Percentiles rank a stretch among this genome's conserved stretches.
Evolutionary conservation across 495 filamentous ascomycete species (phyloP).

Genomic region (Bacidia rubella): DNA sequence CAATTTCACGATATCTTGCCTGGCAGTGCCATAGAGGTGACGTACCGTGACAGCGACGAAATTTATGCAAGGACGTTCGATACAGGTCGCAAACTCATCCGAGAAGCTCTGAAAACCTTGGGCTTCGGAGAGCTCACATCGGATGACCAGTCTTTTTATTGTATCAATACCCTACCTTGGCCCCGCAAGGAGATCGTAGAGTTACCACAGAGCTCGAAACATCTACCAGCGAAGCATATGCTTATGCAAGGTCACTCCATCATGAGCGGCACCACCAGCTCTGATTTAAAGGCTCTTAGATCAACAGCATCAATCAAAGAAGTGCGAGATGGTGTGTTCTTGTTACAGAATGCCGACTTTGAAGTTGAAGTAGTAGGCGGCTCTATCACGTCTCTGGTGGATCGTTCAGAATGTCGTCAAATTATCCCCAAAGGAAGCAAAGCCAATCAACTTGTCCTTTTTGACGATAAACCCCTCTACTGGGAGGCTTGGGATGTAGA

Average conservation of each 20-base stretch:
- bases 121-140: constrained; percentile 33
- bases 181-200: constrained; percentile 55
- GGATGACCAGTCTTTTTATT: constrained; percentile 30
- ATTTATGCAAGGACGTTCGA: constrained; percentile 74
- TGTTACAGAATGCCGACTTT: constrained; percentile 63
- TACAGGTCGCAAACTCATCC: constrained; percentile 56
- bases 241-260: neutral
- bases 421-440: constrained; percentile 65
- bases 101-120: constrained; percentile 51
- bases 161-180: constrained; percentile 80
- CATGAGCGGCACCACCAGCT: neutral
- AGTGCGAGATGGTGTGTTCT: constrained; percentile 53
- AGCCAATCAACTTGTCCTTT: constrained; percentile 86
- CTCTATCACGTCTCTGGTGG: constrained; percentile 68
- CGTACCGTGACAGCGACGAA: constrained; percentile 83
- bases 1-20: constrained; percentile 97
- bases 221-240: neutral
- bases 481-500: constrained; percentile 99
- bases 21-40: constrained; percentile 94
- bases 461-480: constrained; percentile 94
- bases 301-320: constrained; percentile 49
- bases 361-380: constrained; percentile 59
- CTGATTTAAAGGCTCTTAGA: constrained; percentile 18
- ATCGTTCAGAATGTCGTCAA: constrained; percentile 56
- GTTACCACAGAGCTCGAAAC: constrained; percentile 30